These are phyloP conservation scores for Paratinospora sagittata DNA, from an alignment of 164 flowering plant species.

Conservation along the genomic window DNA sequence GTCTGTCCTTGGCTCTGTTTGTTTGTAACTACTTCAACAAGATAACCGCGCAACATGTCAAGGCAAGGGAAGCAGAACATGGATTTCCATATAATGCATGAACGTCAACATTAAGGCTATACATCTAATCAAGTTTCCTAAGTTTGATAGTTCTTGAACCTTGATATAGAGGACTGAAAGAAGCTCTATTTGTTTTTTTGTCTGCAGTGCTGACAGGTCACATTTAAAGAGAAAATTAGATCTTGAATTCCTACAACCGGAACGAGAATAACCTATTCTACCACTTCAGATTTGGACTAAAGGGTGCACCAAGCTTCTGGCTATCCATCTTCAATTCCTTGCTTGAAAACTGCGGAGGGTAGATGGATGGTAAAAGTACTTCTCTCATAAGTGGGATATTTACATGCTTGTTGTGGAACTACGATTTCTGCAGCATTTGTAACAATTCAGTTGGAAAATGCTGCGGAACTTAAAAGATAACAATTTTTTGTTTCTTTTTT, in stretches of 20 bases:
- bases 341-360: background rate
- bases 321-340: background rate
- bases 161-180: background rate
- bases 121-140: background rate
- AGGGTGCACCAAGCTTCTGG: background rate
- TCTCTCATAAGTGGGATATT: no score
- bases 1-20: no score
- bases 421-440: background rate
- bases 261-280: constrained; percentile 17
- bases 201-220: constrained; percentile 79
- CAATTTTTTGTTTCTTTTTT: background rate
- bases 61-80: no score
- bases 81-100: background rate
- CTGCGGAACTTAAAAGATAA: background rate
- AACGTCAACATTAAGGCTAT: background rate
- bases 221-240: constrained; percentile 80
- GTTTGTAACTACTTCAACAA: background rate
- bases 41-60: background rate
- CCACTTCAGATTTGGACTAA: background rate
- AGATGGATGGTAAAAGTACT: background rate
- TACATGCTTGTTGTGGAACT: background rate
- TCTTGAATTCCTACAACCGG: constrained; percentile 54
- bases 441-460: background rate
- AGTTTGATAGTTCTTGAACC: background rate
- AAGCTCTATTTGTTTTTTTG: background rate